Evolutionary conservation across 208 protist genomes (phyloP).

Genomic region (Acanthamoeba castellanii): DNA sequence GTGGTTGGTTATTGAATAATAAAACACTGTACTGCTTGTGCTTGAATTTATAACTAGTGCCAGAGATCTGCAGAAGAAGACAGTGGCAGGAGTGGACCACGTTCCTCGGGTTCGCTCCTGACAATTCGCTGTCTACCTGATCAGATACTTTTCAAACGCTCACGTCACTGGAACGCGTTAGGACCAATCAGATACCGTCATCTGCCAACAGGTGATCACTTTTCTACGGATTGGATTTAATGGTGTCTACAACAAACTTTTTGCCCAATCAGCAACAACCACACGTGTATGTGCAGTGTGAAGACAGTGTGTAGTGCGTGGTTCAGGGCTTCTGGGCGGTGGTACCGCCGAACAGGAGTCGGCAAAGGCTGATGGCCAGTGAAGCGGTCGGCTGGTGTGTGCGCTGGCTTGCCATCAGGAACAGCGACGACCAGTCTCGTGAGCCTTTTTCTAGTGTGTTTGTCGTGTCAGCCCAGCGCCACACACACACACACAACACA

Average conservation of each 20-base stretch:
- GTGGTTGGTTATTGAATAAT: background rate
- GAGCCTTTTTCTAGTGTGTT: background rate
- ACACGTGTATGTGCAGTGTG: too few relatives aligned
- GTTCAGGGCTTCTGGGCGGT: background rate
- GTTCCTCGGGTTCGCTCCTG: background rate
- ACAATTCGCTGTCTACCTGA: background rate
- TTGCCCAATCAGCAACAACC: too few relatives aligned
- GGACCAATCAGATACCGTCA: background rate
- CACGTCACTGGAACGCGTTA: background rate
- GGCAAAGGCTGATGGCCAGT: slow-evolving; percentile 53
- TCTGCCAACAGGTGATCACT: background rate
- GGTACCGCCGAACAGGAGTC: slow-evolving; percentile 21
- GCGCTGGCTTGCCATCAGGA: slow-evolving; percentile 49
- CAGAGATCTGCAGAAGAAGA: background rate
- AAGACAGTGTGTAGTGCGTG: too few relatives aligned
- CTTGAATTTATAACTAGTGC: background rate
- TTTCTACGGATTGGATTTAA: background rate
- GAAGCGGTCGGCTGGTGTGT: slow-evolving; percentile 32
- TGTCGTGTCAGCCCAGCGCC: background rate
- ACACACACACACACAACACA: background rate
- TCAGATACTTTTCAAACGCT: background rate
- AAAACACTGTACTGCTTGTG: background rate
- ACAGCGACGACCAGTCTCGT: slow-evolving; percentile 60
- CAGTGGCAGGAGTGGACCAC: background rate
- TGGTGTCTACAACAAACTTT: too few relatives aligned